Evolutionary conservation across 805 yeast species (phyloP), one percentile per base, ranked within the genome.

Genomic region (Clavispora santaluciae): DNA sequence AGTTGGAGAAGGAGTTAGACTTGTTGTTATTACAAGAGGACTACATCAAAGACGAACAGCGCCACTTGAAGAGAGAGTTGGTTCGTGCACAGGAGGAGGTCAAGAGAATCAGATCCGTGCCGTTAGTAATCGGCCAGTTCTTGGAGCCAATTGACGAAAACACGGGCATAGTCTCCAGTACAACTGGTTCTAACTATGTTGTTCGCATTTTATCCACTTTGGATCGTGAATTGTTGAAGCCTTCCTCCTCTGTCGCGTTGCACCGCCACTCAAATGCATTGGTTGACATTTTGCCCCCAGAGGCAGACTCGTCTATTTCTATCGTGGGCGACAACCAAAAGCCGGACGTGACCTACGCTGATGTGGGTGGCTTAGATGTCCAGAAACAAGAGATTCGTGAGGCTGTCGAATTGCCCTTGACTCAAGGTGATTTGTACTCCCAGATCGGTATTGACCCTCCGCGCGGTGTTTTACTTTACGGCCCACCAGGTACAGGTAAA

Each of bases 401-500:
- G 68, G 99, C 99, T 2, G 98, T 93, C 12, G 99, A 93, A 65
- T 75, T 93, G 54, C 99, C 99, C 10, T 75, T 93, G 56, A 85
- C 95, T 12, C 98, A 93, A 62, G 95, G 93, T 28, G 99, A 95
- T 56, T 73, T 95, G 50, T 93, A 93, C 68, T 85, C 87, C 58
- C 98, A 93, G 66, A 93, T 93, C 58, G 99, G 99, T 68, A 90
- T 93, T 50, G 98, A 93, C 57, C 99, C 99, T 15, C 99, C 99
- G 48, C 81, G 98, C 53, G 99, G 99, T 56, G 99, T 93, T 22
- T 68, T 93, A 53, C 72, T 93, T 46, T 93, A 93, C 66, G 99
- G 99, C n/a, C 98, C 99, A 9, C 99, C 99, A 36, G 99, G 99
- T 62, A 93, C 99, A 1, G 99, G 99, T 57, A 93, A 93, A 65